Evolutionary conservation across 371 early-diverging fungal genomes (phyloP), one percentile per base, ranked within the genome.

Genomic region (Catenaria anguillulae): DNA sequence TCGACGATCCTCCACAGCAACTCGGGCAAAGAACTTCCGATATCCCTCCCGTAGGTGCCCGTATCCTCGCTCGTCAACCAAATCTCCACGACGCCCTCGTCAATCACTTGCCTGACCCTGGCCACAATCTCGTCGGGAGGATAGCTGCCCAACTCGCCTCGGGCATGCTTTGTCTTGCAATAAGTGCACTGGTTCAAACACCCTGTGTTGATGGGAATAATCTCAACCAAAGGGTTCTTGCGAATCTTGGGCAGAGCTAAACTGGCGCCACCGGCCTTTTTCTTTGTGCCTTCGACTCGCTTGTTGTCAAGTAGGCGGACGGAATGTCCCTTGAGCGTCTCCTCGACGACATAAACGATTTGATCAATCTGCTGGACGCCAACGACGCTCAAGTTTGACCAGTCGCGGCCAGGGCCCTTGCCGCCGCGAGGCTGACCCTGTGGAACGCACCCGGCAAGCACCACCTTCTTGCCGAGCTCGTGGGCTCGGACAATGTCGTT

Each of bases 111-210:
- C 8, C 66, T 58, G 23, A 74, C 71, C 36, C 79, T 67, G 10
- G 35, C 65, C 55, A 76, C 64, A 63, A 79, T 74, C 35, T 76
- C 76, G 35, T 64, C 66, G 6, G 70, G 67, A 0, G 64, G 24
- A 55, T 79, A 79, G 5, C 67, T 67, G 8, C 71, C 76, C 26
- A 75, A 61, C 35, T 75, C 74, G 21, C 79, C 79, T 29, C 79
- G 72, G 6, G 79, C 77, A 56, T 76, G 76, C 55, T 79, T 79
- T 33, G 79, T 79, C 56, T 79, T 79, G 69, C 79, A 79, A 67
- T 79, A 79, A 0, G 78, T 79, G 70, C 79, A 79, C 52, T 75
- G 73, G 63, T 79, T 79, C 48, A 79, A 61, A 56, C 79, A 50
- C 56, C 73, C 73, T 13, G 75, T 76, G 61, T 75, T 77, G 66